Evolutionary conservation across 495 filamentous ascomycete genomes (phyloP).

Genomic region (Cairneyella variabilis): DNA sequence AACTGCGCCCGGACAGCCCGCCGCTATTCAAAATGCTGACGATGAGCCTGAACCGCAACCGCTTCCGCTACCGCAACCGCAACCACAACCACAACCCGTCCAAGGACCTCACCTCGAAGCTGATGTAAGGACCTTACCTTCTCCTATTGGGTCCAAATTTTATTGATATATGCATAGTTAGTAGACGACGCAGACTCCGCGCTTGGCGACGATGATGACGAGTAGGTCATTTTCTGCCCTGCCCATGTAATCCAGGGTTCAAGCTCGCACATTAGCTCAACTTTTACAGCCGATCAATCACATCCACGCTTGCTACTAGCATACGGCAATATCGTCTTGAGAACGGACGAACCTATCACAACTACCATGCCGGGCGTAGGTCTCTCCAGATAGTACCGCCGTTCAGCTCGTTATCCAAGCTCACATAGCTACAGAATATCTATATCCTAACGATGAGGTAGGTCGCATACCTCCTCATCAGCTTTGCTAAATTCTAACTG

Average conservation of each 20-base stretch:
- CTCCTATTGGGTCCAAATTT: background rate
- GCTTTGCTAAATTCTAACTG: background rate
- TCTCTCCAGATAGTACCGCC: background rate
- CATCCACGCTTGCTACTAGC: slow-evolving; percentile 23
- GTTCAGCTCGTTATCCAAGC: background rate
- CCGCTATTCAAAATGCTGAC: too few species aligned
- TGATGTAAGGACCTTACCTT: background rate
- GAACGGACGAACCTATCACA: slow-evolving; percentile 31
- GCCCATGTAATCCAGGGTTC: background rate
- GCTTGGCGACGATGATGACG: background rate
- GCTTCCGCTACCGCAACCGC: too few species aligned
- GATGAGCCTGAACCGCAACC: too few species aligned
- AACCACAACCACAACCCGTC: too few species aligned
- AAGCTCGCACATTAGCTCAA: background rate
- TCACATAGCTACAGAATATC: slow-evolving; percentile 18
- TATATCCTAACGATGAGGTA: too few species aligned
- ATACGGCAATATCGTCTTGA: slow-evolving; percentile 27
- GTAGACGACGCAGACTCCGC: background rate
- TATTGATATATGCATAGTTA: too few species aligned
- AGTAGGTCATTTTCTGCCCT: background rate
- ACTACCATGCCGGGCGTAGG: slow-evolving; percentile 31
- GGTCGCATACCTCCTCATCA: background rate
- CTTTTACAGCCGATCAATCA: slow-evolving; percentile 5
- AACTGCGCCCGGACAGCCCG: too few species aligned
- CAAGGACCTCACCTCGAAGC: background rate